Evolutionary conservation across 768 basidiomycete species (phyloP), one percentile per base, ranked within the genome.

Genomic region (Polyporus arcularius): DNA sequence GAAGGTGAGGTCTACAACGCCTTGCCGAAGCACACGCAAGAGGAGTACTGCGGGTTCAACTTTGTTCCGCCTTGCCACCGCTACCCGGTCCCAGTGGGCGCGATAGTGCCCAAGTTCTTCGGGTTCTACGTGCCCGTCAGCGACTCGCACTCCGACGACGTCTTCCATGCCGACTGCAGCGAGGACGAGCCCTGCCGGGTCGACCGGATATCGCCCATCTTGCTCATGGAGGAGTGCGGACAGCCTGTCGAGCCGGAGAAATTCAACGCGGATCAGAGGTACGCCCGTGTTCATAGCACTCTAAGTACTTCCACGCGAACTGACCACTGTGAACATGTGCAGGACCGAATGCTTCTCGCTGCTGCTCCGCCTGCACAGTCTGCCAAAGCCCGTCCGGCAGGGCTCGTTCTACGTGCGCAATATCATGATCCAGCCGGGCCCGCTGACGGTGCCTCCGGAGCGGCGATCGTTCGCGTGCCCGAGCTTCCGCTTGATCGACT

Each of bases 21-120:
- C 0, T 80, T 86, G 65, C 79, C 80, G 2, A 50, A 60, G 12
- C 76, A 82, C 57, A 71, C 83, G 53, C 80, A 76, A 61, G 70
- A 84, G 67, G 79, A 82, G 51, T 83, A 78, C 78, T 79, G 68
- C 60, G 84, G 84, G 4, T 78, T 74, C 61, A 81, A 82, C 57
- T 53, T 82, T 38, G 64, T 81, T 1, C 62, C 64, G 12, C 80
- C 81, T 1, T 58, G 83, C 5, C 14, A 18, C 15, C 70, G 71
- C 30, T 65, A 77, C 61, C 79, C 83, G 0, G 76, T 80, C 0
- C 82, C 83, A 2, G 73, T 82, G 3, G 73, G 75, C 4, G 78
- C 87, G 0, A 50, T 87, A 47, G 81, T 84, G 3, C 86, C 87
- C 0, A 85, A 86, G 68, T 88, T 81, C 70, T 88, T 85, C 64